A percentile compares a stretch with the other conserved stretches of the same genome.
Conservation (phyloP, 2,329 filamentous ascomycete genomes). For the Emmonsia crescens region DNA sequence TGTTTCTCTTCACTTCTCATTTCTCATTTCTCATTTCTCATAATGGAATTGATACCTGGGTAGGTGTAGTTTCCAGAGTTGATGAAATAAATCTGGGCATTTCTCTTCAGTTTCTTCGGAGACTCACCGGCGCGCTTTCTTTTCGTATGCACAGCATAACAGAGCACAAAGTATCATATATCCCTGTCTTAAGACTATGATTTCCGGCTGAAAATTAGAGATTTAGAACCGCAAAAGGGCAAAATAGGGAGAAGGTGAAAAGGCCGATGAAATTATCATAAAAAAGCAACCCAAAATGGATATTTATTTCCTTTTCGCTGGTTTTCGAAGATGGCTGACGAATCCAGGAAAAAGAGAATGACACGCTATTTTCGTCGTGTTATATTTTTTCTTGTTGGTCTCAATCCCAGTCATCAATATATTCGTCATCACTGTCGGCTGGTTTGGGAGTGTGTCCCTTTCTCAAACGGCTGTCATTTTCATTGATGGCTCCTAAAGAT, state of each 20-base stretch:
- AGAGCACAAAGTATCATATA: no score
- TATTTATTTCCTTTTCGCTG: background rate
- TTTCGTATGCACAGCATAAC: background rate
- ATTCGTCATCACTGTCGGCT: conserved; percentile 41
- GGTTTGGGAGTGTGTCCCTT: conserved; percentile 42
- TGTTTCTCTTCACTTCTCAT: background rate
- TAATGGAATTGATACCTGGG: background rate
- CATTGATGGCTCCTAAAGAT: conserved; percentile 66
- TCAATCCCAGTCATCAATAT: conserved; percentile 50
- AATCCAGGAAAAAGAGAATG: background rate
- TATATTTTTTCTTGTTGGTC: background rate
- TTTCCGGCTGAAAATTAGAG: background rate
- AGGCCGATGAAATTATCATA: background rate
- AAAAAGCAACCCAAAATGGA: background rate
- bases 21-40: background rate
- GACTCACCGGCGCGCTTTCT: background rate
- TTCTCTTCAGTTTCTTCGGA: background rate
- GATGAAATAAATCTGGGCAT: background rate
- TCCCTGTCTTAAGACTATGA: background rate
- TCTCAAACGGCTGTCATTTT: conserved; percentile 67
- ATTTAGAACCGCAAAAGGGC: background rate
- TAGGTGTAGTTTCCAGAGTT: background rate
- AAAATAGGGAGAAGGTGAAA: background rate
- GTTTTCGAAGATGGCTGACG: background rate
- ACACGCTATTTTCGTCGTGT: background rate